Evolutionary conservation across 2,329 filamentous ascomycete species (phyloP), one percentile per base, ranked within the genome.

Genomic region (Colletotrichum spaethianum): DNA sequence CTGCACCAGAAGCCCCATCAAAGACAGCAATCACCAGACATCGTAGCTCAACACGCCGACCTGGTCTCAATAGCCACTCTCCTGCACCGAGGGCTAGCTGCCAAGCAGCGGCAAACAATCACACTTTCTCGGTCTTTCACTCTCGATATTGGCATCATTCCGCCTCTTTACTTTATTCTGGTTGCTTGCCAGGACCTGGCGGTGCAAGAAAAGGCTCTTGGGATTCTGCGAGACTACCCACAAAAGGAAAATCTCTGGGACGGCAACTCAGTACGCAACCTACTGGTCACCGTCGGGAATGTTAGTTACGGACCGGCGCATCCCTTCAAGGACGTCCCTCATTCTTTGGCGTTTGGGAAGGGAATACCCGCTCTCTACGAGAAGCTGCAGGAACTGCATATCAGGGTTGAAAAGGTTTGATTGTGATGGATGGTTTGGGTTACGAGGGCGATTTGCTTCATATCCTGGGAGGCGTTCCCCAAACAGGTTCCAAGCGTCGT

Each of bases 371-470:
- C 57, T 31, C 59, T 68, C 4, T 72, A 63, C 38, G 64, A 68
- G 38, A 71, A 63, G 52, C 28, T 71, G 14, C 57, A 63, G 36
- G 57, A 63, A n/a, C 31, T 62, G 9, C 52, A 23, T 4, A 63
- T 72, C 16, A 59, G 28, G 40, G 57, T 46, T 8, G 42, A 63
- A 20, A 16, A 52, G 20, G 42, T 38, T 31, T 60, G 12, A 63
- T 16, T 31, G n/a, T n/a, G n/a, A n/a, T n/a, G n/a, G n/a, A n/a
- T 38, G 12, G 31, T 48, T 11, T 59, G 23, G 31, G 20, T 48
- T n/a, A 11, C 46, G 28, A 9, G 92, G 86, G 83, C 92, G 11
- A 26, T 36, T 23, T 40, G 53, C n/a, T n/a, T n/a, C 33, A 23
- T n/a, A 11, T 8, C 36, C 14, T 23, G 20, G 28, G 1, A 38